phyloP scores from a whole-genome alignment of 768 basidiomycete species.

The Lactarius evosmus region DNA sequence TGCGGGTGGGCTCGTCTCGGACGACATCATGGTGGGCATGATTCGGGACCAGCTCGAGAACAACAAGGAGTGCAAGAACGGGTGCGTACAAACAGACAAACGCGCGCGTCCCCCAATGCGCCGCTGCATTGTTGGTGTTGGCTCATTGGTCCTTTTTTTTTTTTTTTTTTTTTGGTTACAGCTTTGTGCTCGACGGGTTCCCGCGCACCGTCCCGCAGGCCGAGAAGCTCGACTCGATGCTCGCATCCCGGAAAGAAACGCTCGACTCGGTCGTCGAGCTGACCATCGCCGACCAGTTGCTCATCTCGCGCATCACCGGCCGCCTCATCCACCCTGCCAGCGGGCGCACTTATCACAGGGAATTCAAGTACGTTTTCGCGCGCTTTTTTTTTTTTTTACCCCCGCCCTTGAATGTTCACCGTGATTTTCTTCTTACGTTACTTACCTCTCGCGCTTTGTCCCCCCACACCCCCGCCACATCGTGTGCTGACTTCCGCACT shows the following conservation, averaged over 20 bases:
- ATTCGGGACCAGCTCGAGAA: constrained; percentile 93
- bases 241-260: constrained; percentile 74
- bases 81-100: too few relatives aligned
- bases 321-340: constrained; percentile 87
- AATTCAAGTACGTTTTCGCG: constrained; percentile 70
- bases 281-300: constrained; percentile 87
- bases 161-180: constrained; percentile 34
- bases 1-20: constrained; percentile 87
- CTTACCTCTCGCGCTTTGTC: too few relatives aligned
- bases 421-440: too few relatives aligned
- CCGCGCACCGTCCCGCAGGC: constrained; percentile 96
- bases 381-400: neutral
- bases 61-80: constrained; percentile 91
- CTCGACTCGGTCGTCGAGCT: constrained; percentile 92
- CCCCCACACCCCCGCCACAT: too few relatives aligned
- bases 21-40: constrained; percentile 97
- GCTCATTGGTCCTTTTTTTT: too few relatives aligned
- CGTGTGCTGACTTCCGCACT: too few relatives aligned
- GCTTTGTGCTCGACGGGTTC: constrained; percentile 99
- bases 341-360: constrained; percentile 91
- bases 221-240: constrained; percentile 93
- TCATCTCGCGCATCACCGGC: constrained; percentile 97
- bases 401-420: neutral
- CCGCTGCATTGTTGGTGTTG: too few relatives aligned
- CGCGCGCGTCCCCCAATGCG: too few relatives aligned